Evolutionary conservation across 2,329 filamentous ascomycete genomes (phyloP).

Genomic region (Pseudocercospora crystallina): DNA sequence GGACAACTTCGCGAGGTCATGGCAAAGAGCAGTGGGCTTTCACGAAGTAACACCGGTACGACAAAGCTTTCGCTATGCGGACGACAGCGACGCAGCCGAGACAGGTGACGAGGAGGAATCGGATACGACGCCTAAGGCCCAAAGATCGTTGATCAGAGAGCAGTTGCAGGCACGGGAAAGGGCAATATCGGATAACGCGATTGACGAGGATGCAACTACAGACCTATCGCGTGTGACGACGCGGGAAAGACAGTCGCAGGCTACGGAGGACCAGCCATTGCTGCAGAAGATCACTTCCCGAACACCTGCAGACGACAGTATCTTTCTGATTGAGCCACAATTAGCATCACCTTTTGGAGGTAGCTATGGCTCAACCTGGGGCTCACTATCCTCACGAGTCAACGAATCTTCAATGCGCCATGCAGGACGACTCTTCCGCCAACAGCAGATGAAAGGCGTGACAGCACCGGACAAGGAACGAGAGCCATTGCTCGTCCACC

Average conservation of each 20-base stretch:
- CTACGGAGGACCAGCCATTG: constrained; percentile 28
- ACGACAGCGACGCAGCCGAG: constrained; percentile 48
- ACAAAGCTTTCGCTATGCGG: constrained; percentile 64
- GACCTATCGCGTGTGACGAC: constrained; percentile 20
- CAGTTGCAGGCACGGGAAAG: constrained; percentile 31
- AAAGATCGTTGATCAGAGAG: constrained; percentile 33
- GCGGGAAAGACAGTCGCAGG: constrained; percentile 1
- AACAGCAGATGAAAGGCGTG: constrained; percentile 46
- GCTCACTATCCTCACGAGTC: constrained; percentile 57
- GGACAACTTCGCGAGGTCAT: constrained; percentile 87
- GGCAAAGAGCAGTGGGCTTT: constrained; percentile 87
- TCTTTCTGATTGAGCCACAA: constrained; percentile 51
- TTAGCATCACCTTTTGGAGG: constrained; percentile 69
- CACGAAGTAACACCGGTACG: constrained; percentile 80
- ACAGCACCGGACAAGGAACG: constrained; percentile 47
- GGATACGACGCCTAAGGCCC: constrained; percentile 34
- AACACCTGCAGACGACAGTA: constrained; percentile 39
- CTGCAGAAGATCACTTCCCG: constrained; percentile 29
- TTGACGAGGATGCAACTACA: constrained; percentile 27
- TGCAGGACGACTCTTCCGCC: constrained; percentile 52
- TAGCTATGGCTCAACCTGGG: constrained; percentile 67
- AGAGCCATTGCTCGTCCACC: constrained; percentile 83
- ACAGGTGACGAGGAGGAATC: constrained; percentile 51
- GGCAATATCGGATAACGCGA: constrained; percentile 20
- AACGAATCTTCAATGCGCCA: constrained; percentile 59